A percentile compares a stretch with the other conserved stretches of the same genome.
Evolutionary conservation across 2,329 filamentous ascomycete genomes (phyloP).

Genomic region (Acephala macrosclerotiorum): DNA sequence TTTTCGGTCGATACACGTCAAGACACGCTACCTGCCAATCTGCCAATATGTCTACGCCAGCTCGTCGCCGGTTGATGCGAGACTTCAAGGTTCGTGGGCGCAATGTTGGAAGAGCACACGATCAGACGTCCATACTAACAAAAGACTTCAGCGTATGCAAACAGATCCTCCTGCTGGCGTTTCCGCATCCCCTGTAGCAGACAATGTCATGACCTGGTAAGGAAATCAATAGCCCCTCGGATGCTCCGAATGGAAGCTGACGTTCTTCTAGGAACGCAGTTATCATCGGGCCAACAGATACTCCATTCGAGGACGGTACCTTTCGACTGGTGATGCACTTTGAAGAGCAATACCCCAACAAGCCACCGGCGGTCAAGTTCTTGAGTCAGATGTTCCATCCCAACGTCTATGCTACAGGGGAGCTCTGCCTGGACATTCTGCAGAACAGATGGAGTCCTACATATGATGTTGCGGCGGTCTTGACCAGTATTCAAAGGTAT

Average conservation of each 20-base stretch:
- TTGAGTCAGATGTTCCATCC: constrained; percentile 99
- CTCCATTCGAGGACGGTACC: constrained; percentile 97
- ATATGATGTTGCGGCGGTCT: constrained; percentile 95
- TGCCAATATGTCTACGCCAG: constrained; percentile 83
- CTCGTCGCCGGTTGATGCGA: constrained; percentile 95
- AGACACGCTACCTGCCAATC: not conserved
- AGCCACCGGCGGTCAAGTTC: constrained; percentile 97
- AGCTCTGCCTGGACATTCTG: constrained; percentile 94
- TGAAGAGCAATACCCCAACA: constrained; percentile 98
- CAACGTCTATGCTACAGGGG: constrained; percentile 96
- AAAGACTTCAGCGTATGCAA: constrained; percentile 83
- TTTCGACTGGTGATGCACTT: constrained; percentile 99
- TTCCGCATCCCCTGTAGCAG: constrained; percentile 92
- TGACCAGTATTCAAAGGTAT: constrained; percentile 97
- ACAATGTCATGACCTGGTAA: constrained; percentile 97
- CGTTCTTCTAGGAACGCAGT: constrained; percentile 82
- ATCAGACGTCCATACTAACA: constrained; percentile 34
- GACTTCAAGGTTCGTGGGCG: constrained; percentile 89
- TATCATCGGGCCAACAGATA: constrained; percentile 96
- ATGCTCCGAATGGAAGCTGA: constrained; percentile 11
- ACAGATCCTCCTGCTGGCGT: constrained; percentile 97
- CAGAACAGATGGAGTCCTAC: constrained; percentile 99
- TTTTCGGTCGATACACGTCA: not conserved
- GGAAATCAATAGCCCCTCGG: constrained; percentile 15
- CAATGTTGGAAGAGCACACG: constrained; percentile 23